These are phyloP conservation scores for Polygonum maritimum DNA, from an alignment of 148 eudicot genomes.

Conservation along the genomic window DNA sequence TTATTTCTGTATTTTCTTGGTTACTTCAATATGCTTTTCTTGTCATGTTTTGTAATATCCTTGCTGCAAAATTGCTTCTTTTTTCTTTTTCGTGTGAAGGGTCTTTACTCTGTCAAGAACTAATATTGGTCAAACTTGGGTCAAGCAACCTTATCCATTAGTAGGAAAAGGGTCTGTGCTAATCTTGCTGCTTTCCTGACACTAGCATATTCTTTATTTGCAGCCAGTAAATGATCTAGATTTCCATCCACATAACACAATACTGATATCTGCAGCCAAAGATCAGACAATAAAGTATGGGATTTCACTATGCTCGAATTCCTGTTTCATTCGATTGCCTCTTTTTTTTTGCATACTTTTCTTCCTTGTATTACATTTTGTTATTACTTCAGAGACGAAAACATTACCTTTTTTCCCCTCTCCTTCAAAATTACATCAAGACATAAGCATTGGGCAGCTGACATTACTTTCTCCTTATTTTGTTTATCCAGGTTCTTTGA, in stretches of 20 bases:
- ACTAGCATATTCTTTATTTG: conserved; percentile 7
- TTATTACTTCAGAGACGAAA: not conserved
- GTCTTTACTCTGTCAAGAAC: not conserved
- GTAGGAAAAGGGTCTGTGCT: not conserved
- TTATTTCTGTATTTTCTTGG: not conserved
- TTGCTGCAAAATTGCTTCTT: not conserved
- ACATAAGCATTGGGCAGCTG: not conserved
- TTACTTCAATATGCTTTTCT: not conserved
- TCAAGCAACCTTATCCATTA: not conserved
- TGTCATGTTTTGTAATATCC: not conserved
- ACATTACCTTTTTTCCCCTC: not conserved
- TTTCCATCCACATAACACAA: conserved; percentile 75
- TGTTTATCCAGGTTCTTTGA: conserved; percentile 63
- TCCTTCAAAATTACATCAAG: too few species aligned
- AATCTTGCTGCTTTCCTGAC: not conserved
- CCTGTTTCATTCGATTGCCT: not conserved
- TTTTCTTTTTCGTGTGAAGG: not conserved
- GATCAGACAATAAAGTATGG: conserved; percentile 80
- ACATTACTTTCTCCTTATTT: conserved; percentile 11
- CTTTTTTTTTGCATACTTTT: not conserved
- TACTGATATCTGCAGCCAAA: conserved; percentile 75
- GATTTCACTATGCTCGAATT: not conserved
- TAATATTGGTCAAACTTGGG: not conserved
- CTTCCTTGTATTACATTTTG: not conserved
- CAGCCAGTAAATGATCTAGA: conserved; percentile 92